Evolutionary conservation across 208 protist genomes (phyloP).

Genomic region (Leishmania turanica): DNA sequence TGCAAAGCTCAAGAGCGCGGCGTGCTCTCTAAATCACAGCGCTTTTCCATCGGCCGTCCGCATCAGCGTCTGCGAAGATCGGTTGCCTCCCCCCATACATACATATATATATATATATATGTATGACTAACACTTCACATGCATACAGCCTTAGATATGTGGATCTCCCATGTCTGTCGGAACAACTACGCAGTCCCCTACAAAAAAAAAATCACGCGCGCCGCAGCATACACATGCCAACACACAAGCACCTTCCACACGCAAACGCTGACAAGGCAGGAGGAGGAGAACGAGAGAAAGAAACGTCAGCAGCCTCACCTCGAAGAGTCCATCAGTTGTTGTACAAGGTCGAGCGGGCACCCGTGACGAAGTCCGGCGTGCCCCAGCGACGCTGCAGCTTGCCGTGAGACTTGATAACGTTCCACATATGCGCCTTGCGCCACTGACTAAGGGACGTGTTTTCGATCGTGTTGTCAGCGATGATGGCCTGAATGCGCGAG

Average conservation of each 20-base stretch:
- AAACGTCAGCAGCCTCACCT: background rate
- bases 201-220: background rate
- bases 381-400: conserved; percentile 82
- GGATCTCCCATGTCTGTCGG: background rate
- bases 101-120: background rate
- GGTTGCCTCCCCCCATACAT: background rate
- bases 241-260: background rate
- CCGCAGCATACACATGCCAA: background rate
- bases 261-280: background rate
- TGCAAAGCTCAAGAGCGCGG: background rate
- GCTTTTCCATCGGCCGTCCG: background rate
- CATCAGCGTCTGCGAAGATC: background rate
- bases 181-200: background rate
- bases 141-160: background rate
- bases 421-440: conserved; percentile 86
- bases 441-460: conserved; percentile 83
- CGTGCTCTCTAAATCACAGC: background rate
- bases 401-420: conserved; percentile 82
- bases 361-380: conserved; percentile 70
- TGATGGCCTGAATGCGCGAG: conserved; percentile 86
- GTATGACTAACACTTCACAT: background rate
- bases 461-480: conserved; percentile 90
- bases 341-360: conserved; percentile 68
- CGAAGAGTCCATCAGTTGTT: conserved; percentile 33
- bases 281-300: background rate